Conservation (phyloP, 2,329 filamentous ascomycete species). For the Paraconiothyrium sp. region DNA sequence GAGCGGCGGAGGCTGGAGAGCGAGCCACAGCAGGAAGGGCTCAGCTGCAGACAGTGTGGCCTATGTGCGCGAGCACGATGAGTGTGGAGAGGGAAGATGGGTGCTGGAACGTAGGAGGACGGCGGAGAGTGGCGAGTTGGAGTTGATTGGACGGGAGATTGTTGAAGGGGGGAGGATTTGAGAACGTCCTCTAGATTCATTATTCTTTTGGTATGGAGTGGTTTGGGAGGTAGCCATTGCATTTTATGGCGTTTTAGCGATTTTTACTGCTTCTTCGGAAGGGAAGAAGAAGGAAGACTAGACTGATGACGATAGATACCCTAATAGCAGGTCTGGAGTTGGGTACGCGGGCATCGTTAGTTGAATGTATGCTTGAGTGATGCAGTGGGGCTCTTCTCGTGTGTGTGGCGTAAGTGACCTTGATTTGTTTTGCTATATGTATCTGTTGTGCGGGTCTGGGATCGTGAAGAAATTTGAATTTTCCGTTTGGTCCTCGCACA, state of each 20-base stretch:
- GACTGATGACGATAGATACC: too few relatives aligned
- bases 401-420: too few relatives aligned
- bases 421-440: too few relatives aligned
- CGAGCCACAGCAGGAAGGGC: slow-evolving; percentile 49
- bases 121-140: slow-evolving; percentile 70
- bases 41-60: slow-evolving; percentile 73
- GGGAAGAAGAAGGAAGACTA: too few relatives aligned
- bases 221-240: not conserved
- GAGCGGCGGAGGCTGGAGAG: slow-evolving; percentile 38
- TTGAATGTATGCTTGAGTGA: too few relatives aligned
- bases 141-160: slow-evolving; percentile 72
- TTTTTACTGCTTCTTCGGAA: not conserved
- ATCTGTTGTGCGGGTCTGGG: too few relatives aligned
- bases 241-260: not conserved
- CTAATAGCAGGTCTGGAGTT: too few relatives aligned
- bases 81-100: slow-evolving; percentile 68
- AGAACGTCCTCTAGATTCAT: not conserved
- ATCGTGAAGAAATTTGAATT: too few relatives aligned
- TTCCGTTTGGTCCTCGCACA: too few relatives aligned
- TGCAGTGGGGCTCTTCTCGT: too few relatives aligned
- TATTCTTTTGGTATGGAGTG: not conserved
- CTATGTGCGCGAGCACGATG: slow-evolving; percentile 70
- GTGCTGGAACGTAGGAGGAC: slow-evolving; percentile 74
- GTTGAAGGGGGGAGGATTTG: slow-evolving; percentile 62
- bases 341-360: too few relatives aligned